Base-by-base conservation (phyloP, 495 filamentous ascomycete species). In the Penicillium pancosmium region DNA sequence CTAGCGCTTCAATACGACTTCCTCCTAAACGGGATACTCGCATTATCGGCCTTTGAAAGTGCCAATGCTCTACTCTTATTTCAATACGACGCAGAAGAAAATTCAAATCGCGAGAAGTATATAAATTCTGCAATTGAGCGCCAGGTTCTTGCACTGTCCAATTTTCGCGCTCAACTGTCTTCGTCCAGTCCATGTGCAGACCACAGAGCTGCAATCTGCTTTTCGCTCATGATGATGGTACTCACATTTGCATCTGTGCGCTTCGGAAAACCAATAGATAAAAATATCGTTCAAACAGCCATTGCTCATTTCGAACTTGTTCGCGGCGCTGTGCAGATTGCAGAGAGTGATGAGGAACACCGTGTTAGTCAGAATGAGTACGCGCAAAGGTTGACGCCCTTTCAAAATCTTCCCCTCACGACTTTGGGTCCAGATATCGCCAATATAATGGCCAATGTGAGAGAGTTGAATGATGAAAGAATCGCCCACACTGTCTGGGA, bases 141-240 rank as follows among this genome's bases (percentile, higher is more conserved):
- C 19, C 51, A 54, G 27, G 18, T 21, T 27, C 36, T 54, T 8
- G 51, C 51, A 41, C 25, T 54, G 16, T 5, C 35, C 5, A 43
- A 12, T 54, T 54, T 41, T 33, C 51, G 51, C 12, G n/a, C 35
- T 1, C 51, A 54, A 25, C 6, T 54, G 3, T 18, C 5, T 12
- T 43, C 51, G n/a, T 6, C 5, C 3, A 10, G 13, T 41, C 35
- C 8, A 2, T 41, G 51, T 35, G 15, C 27, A 18, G 19, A 54
- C 21, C 51, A 43, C 13, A 54, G 11, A 21, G 51, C 51, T 2
- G 35, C 18, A 13, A 9, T 27, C 0, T 54, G 35, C 25, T 54
- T 54, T 27, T 54, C 51, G 21, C 51, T 54, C 4, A 54, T 54
- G 51, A 15, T 54, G 21, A 54, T 54, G 51, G 51, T 54, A 3